Evolutionary conservation across 495 filamentous ascomycete genomes (phyloP).

Genomic region (Hypoxylon cercidicola): DNA sequence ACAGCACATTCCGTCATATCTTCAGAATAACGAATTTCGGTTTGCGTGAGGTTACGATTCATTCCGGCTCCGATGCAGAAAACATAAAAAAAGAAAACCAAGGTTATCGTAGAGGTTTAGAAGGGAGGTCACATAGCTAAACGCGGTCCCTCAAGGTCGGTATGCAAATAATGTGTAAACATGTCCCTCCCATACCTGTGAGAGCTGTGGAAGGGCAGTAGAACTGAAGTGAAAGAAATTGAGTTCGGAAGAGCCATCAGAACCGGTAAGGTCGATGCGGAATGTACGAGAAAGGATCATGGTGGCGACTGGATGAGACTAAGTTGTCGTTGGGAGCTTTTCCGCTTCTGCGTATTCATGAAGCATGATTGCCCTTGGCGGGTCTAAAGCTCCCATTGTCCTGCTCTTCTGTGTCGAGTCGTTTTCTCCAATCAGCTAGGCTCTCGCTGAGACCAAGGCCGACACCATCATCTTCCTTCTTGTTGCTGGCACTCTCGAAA

Average conservation of each 20-base stretch:
- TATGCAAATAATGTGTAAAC: slow-evolving; percentile 18
- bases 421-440: slow-evolving; percentile 78
- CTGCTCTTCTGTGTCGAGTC: slow-evolving; percentile 72
- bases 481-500: slow-evolving; percentile 70
- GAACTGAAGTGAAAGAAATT: slow-evolving; percentile 18
- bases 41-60: slow-evolving; percentile 32
- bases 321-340: not conserved
- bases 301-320: not conserved
- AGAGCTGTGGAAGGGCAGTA: not conserved
- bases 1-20: slow-evolving; percentile 39
- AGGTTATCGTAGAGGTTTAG: slow-evolving; percentile 11
- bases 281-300: slow-evolving; percentile 21
- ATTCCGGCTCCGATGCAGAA: slow-evolving; percentile 33
- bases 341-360: slow-evolving; percentile 7
- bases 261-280: not conserved
- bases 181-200: not conserved
- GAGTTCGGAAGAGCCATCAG: not conserved
- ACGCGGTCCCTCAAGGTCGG: slow-evolving; percentile 3
- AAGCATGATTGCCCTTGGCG: slow-evolving; percentile 34
- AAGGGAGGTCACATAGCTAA: slow-evolving; percentile 9
- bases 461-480: slow-evolving; percentile 59
- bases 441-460: slow-evolving; percentile 69
- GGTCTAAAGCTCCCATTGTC: slow-evolving; percentile 23
- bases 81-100: slow-evolving; percentile 16
- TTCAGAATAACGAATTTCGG: slow-evolving; percentile 30